Conservation (phyloP, 768 basidiomycete genomes). For the Sarcomyxa edulis region DNA sequence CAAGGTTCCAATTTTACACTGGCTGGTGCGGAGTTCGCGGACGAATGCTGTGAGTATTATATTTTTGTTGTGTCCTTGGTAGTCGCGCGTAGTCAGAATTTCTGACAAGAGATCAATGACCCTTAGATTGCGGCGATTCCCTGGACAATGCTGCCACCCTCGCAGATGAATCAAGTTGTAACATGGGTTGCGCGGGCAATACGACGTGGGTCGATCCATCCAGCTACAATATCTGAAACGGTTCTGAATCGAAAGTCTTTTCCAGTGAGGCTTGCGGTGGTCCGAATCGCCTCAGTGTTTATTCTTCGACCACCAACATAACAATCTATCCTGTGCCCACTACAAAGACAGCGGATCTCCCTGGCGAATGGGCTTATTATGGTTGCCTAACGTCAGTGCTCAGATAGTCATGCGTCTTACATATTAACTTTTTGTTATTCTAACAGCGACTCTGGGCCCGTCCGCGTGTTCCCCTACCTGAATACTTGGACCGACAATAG, state of each 20-base stretch:
- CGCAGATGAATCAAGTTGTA: conserved; percentile 49
- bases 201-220: conserved; percentile 49
- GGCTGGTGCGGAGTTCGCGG: conserved; percentile 63
- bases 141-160: conserved; percentile 56
- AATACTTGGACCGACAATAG: conserved; percentile 45
- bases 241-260: conserved; percentile 5
- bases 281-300: conserved; percentile 66
- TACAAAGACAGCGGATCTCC: conserved; percentile 49
- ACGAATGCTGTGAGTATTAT: conserved; percentile 39
- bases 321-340: conserved; percentile 55
- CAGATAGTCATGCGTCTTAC: too few species aligned
- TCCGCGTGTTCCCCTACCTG: conserved; percentile 55
- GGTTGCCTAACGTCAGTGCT: conserved; percentile 63
- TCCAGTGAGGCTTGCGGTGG: conserved; percentile 68
- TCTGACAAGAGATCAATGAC: neutral
- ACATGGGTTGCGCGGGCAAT: conserved; percentile 72
- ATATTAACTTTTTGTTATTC: neutral
- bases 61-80: neutral
- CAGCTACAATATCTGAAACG: neutral
- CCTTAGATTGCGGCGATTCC: conserved; percentile 63
- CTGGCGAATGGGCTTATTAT: conserved; percentile 58
- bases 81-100: neutral
- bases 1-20: conserved; percentile 48
- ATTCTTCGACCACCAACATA: conserved; percentile 46
- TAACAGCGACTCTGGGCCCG: conserved; percentile 41